Conservation (phyloP, 495 filamentous ascomycete genomes). For the Entonaema liquescens region DNA sequence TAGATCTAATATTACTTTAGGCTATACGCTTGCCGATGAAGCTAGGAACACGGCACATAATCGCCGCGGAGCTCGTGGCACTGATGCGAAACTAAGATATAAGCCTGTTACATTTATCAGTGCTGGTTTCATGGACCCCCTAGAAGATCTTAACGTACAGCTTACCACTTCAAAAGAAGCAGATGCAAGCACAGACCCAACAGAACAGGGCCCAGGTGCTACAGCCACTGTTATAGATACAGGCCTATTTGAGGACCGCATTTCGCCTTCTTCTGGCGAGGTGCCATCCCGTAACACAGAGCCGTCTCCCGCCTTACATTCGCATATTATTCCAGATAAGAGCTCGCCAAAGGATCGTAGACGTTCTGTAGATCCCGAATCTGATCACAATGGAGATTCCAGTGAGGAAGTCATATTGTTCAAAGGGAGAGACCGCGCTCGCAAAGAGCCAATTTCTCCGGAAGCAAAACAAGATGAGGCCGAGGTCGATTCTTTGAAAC, state of each 20-base stretch:
- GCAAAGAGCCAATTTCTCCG: conserved; percentile 1
- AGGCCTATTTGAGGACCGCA: background rate
- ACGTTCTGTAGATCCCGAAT: conserved; percentile 20
- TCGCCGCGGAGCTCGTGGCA: conserved; percentile 49
- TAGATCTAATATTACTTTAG: conserved; percentile 35
- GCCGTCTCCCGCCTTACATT: background rate
- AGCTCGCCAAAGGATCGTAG: background rate
- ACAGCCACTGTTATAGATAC: background rate
- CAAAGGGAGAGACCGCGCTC: conserved; percentile 56
- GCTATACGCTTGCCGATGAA: conserved; percentile 75
- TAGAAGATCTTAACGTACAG: conserved; percentile 45
- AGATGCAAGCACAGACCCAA: background rate
- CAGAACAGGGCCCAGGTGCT: background rate
- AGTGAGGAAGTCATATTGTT: conserved; percentile 76
- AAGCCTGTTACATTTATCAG: conserved; percentile 78
- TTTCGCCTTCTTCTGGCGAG: conserved; percentile 1
- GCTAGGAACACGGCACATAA: conserved; percentile 78
- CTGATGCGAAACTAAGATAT: conserved; percentile 55
- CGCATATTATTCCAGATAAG: background rate
- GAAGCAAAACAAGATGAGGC: conserved; percentile 1
- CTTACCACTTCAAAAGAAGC: conserved; percentile 9
- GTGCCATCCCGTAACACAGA: background rate
- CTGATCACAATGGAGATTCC: conserved; percentile 61
- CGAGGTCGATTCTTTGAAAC: conserved; percentile 24
- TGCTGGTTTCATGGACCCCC: conserved; percentile 67